A percentile compares a stretch with the other conserved stretches of the same genome.
These are phyloP conservation scores for Pichia inconspicua DNA, from an alignment of 1,139 yeast genomes.

Conservation along the genomic window DNA sequence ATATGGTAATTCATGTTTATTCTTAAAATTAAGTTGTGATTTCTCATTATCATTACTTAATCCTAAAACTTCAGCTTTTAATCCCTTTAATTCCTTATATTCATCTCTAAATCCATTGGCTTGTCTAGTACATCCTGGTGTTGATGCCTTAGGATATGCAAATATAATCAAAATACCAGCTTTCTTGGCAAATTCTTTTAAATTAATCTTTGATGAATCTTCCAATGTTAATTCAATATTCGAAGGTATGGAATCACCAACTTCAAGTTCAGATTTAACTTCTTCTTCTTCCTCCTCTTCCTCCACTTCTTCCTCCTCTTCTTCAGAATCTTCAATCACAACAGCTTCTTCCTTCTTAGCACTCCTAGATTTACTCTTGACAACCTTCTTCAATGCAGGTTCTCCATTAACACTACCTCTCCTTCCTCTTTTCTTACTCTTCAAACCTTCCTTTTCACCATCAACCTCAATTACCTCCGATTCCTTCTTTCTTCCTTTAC, in stretches of 20 bases:
- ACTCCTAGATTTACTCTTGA: constrained; percentile 4
- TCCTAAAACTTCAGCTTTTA: constrained; percentile 53
- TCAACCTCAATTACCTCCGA: background rate
- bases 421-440: background rate
- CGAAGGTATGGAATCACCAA: constrained; percentile 69
- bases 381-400: background rate
- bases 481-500: background rate
- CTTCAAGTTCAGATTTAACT: constrained; percentile 29
- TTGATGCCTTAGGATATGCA: constrained; percentile 86
- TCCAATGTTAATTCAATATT: constrained; percentile 53
- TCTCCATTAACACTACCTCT: background rate
- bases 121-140: constrained; percentile 94
- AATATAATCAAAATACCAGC: constrained; percentile 54
- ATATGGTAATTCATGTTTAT: constrained; percentile 65
- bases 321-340: constrained; percentile 1
- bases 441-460: background rate
- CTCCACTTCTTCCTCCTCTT: constrained; percentile 1
- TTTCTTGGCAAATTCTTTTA: constrained; percentile 40
- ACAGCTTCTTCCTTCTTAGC: constrained; percentile 8
- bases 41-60: constrained; percentile 67
- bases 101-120: constrained; percentile 80
- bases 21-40: constrained; percentile 68
- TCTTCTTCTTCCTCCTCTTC: constrained; percentile 5
- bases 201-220: constrained; percentile 50
- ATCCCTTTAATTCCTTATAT: constrained; percentile 41